Evolutionary conservation across 768 basidiomycete genomes (phyloP).

Genomic region (Lentinula raphanica): DNA sequence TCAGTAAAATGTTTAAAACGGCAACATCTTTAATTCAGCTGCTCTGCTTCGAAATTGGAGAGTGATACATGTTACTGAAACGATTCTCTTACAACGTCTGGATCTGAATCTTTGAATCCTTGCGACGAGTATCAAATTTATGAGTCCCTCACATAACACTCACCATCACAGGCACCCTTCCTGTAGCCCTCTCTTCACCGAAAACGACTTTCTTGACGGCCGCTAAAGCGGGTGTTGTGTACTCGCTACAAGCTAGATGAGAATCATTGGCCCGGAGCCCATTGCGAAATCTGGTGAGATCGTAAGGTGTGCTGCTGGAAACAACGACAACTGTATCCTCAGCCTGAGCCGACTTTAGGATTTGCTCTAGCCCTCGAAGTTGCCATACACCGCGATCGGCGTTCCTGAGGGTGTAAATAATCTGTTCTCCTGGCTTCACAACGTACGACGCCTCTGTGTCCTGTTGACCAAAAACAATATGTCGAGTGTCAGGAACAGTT

Average conservation of each 20-base stretch:
- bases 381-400: constrained; percentile 8
- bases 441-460: neutral
- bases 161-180: neutral
- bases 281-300: constrained; percentile 1
- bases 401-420: constrained; percentile 7
- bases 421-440: neutral
- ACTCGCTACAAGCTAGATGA: constrained; percentile 4
- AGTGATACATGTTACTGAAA: no score
- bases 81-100: no score
- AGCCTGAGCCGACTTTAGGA: neutral
- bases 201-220: constrained; percentile 4
- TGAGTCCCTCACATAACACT: no score
- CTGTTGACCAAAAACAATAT: constrained; percentile 37
- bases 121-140: no score
- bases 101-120: no score
- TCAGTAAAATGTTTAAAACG: neutral
- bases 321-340: neutral
- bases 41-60: no score
- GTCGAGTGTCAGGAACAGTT: constrained; percentile 28
- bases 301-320: constrained; percentile 9
- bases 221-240: constrained; percentile 2
- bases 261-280: neutral
- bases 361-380: neutral
- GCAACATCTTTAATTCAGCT: no score
- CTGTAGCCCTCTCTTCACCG: neutral